Base-by-base conservation (phyloP, 2,329 filamentous ascomycete species). In the Xylariaceae sp. region DNA sequence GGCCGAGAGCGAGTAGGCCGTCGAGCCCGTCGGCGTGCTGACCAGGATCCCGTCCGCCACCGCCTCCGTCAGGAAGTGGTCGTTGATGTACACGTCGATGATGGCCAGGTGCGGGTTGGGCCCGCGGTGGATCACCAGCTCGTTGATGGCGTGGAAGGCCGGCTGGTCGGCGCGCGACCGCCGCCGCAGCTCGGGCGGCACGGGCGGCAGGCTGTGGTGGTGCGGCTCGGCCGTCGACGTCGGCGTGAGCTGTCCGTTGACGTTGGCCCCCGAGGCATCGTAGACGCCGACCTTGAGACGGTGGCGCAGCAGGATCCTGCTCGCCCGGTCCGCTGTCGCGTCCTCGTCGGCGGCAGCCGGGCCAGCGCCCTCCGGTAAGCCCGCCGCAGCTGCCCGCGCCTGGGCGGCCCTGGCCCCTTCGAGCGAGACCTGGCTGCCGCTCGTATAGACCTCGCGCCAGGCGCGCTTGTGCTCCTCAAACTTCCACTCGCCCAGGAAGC, bases 401-500 rank as follows among this genome's bases (percentile, higher is more conserved):
- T 59, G 62, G 7, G 53, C 60, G 15, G 45, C 60, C 18, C 57
- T 59, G 15, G 60, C 52, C 33, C 65, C 69, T 41, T 63, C 67
- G 44, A 61, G 61, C 2, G 65, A 56, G 7, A 74, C 70, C 28
- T 65, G 61, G 42, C 70, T 74, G 3, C 74, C 74, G 48, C 72
- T 76, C 83, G 94, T 93, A 63, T 93, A 95, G 33, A 92, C 86
- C 55, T 95, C 86, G 31, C 87, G 70, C 64, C 93, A 94, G 0
- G 92, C 92, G 31, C 85, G 75, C 61, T 94, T 94, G 63, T 93
- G 86, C 50, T 96, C 89, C 5, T 71, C 70, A 55, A 96, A 96
- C 50, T 92, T 93, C 89, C 90, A 98, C 60, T 96, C 90, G 12
- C 90, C 89, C 6, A 98, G 64, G 47, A 98, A 98, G 0, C 92